Evolutionary conservation across 2,329 filamentous ascomycete species (phyloP), one percentile per base, ranked within the genome.

Genomic region (Fonsecaea nubica): DNA sequence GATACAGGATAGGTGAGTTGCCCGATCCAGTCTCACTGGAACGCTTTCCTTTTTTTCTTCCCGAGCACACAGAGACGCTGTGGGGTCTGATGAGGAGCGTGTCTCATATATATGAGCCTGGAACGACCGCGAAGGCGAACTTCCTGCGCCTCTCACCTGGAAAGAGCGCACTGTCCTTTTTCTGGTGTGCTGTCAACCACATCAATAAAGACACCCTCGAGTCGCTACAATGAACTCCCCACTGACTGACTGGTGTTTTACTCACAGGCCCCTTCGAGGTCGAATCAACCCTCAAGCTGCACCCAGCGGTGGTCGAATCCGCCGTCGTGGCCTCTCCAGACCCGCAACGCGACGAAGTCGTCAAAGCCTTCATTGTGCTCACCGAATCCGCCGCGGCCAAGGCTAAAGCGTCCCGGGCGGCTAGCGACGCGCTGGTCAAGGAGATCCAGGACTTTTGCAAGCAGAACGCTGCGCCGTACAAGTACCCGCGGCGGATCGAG

Each of bases 381-480:
- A 78, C 68, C 7, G 62, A 57, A 18, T 13, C 57, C 8, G 64
- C 62, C 9, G 30, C 58, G 15, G 18, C 42, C 21, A 63, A 63
- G 36, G 18, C 54, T 45, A 55, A 62, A n/a, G 21, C 38, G 35
- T 56, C 54, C 9, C 40, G 45, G 4, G 9, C 15, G 6, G 56
- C 57, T 6, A 13, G 42, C 42, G 55, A 68, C 6, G 59, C 55
- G 4, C 68, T 80, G 25, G 67, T 75, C 42, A 74, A 73, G 59
- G 77, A 79, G 65, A 38, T 80, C 40, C 78, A 80, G 64, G 74
- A 77, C 15, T 79, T 79, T 62, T 80, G 79, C 71, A 80, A 80
- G 65, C 69, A 70, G 58, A 73, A 79, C 65, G 77, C 78, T 3
- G 78, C 78, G 38, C 78, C 78, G 10, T 80, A 80, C 64, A 80